Base-by-base conservation (phyloP, 1,284 basidiomycete genomes). In the Chiua sp. region DNA sequence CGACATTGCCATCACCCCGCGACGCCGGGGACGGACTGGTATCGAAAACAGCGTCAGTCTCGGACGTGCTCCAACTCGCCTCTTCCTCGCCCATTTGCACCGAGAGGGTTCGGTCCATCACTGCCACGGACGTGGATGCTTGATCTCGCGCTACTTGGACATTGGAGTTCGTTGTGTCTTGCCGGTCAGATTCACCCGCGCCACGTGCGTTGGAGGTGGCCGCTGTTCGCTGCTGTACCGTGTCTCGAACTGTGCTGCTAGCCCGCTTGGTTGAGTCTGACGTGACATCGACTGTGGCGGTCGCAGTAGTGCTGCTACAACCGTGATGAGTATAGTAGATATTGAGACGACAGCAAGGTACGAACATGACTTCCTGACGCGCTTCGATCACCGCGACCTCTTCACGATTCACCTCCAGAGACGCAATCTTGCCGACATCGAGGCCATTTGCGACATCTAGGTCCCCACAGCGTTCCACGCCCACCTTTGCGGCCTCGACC, bases 261-360 rank as follows among this genome's bases (percentile, higher is more conserved):
- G 15, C 13, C 33, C 33, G n/a, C 7, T 6, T 10, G 20, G 32
- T 51, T 28, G 10, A 39, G 16, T 47, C 44, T 23, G 52, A 46
- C 18, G 28, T 15, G 5, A 18, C 15, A 15, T 51, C 57, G 7
- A 33, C 20, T 18, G 15, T 2, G 18, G 37, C 5, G 6, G 37
- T 39, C 18, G 7, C 15, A 7, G 37, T 39, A 6, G 37, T 7
- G 22, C 33, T 23, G 18, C 65, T 65, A 22, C 11, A n/a, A n/a
- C 6, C 4, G 39, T 4, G 28, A 26, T 66, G 22, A 65, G 61
- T 39, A 39, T 16, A 2, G 16, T 47, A 22, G 16, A 49, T 32
- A 49, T 23, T 28, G 30, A 11, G 13, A 46, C 4, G 33, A 56
- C 35, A 6, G 10, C 28, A 8, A 53, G 10, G 37, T 18, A 55